These are phyloP conservation scores for Prunus davidiana DNA, from an alignment of 306 rosid species.

Conservation along the genomic window DNA sequence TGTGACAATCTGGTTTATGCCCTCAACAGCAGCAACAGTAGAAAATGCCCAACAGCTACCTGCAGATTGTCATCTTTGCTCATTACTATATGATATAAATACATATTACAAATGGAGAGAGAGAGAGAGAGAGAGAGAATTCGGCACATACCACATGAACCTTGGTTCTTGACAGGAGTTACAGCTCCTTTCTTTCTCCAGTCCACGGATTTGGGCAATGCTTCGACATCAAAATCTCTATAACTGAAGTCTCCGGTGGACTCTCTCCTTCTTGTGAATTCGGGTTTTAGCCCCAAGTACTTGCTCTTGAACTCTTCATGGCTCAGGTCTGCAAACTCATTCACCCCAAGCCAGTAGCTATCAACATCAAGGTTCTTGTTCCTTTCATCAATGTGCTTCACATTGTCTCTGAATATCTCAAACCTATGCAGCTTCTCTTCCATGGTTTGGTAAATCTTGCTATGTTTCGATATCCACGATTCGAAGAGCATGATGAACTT, in stretches of 20 bases:
- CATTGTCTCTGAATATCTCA: slow-evolving; percentile 40
- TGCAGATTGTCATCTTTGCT: slow-evolving; percentile 8
- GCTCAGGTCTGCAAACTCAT: slow-evolving; percentile 55
- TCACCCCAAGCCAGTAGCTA: slow-evolving; percentile 49
- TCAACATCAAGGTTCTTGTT: slow-evolving; percentile 34
- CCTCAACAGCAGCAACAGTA: slow-evolving; percentile 48
- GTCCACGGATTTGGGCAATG: slow-evolving; percentile 46
- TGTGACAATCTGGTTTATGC: slow-evolving; percentile 46
- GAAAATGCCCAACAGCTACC: slow-evolving; percentile 63
- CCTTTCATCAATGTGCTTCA: slow-evolving; percentile 54
- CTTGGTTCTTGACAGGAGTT: slow-evolving; percentile 48
- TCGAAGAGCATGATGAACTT: slow-evolving; percentile 44
- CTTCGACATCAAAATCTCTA: slow-evolving; percentile 23
- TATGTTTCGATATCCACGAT: slow-evolving; percentile 37
- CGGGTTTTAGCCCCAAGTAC: slow-evolving; percentile 37
- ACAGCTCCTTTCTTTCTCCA: slow-evolving; percentile 62
- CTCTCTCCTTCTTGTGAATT: slow-evolving; percentile 15
- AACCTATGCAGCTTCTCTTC: slow-evolving; percentile 50
- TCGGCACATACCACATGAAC: slow-evolving; percentile 41
- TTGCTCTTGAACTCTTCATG: slow-evolving; percentile 52
- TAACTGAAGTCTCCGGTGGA: slow-evolving; percentile 31
- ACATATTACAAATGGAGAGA: not conserved
- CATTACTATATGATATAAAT: not conserved
- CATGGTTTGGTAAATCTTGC: slow-evolving; percentile 37
- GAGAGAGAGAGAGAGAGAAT: slow-evolving; percentile 1